Conservation (phyloP, 2,329 filamentous ascomycete genomes). For the Helminthosporium solani region DNA sequence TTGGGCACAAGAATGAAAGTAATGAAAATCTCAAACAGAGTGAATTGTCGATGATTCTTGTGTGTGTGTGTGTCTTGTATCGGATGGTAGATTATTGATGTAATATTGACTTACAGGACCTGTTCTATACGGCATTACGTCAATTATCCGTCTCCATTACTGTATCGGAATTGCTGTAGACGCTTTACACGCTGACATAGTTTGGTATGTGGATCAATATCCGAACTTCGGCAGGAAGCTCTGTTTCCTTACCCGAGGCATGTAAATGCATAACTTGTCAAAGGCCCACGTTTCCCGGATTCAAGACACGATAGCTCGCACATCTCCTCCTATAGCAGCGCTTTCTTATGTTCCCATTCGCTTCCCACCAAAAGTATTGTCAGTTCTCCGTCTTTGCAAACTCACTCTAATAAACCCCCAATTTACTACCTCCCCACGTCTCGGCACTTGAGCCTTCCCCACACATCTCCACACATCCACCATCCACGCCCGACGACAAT, state of each 20-base stretch:
- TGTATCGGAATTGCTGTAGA: background rate
- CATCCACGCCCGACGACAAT: no score
- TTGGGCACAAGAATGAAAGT: conserved; percentile 20
- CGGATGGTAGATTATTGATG: no score
- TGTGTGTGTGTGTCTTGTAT: no score
- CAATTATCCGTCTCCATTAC: no score
- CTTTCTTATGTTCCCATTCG: background rate
- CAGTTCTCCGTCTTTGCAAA: background rate
- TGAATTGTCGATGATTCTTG: no score
- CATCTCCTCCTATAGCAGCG: conserved; percentile 1
- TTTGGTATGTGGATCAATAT: conserved; percentile 3
- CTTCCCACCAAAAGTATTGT: background rate
- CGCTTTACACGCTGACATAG: background rate
- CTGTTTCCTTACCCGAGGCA: background rate
- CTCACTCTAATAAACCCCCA: conserved; percentile 8
- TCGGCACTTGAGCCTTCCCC: conserved; percentile 15
- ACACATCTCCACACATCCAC: conserved; percentile 8
- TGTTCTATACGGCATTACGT: no score
- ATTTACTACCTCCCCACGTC: conserved; percentile 3
- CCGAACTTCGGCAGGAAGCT: conserved; percentile 1
- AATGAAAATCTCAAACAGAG: no score
- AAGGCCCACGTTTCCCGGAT: conserved; percentile 9
- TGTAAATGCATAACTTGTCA: conserved; percentile 5
- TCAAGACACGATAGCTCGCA: background rate
- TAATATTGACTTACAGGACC: no score